Conservation (phyloP, 2,329 filamentous ascomycete genomes). For the Pyrenochaeta sp. region DNA sequence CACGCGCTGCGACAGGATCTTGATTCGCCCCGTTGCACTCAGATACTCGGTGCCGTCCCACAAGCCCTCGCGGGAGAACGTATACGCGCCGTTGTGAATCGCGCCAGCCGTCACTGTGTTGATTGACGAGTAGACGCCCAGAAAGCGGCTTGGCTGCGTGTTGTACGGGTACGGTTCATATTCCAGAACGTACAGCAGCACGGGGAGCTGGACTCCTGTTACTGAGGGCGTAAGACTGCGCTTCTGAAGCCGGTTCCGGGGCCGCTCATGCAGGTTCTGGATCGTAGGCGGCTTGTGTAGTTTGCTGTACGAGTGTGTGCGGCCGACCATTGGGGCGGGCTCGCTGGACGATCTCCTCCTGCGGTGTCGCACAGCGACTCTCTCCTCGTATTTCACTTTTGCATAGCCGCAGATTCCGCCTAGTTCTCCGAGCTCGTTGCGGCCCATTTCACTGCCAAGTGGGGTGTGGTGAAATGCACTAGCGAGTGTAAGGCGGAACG, state of each 20-base stretch:
- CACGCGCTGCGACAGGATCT: constrained; percentile 21
- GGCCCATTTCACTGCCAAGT: constrained; percentile 11
- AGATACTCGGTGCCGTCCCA: constrained; percentile 32
- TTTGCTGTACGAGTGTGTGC: constrained; percentile 13
- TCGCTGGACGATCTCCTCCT: constrained; percentile 15
- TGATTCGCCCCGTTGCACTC: constrained; percentile 26
- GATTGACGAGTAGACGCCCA: constrained; percentile 31
- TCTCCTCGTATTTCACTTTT: constrained; percentile 18
- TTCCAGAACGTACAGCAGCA: constrained; percentile 21
- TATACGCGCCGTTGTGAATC: constrained; percentile 27
- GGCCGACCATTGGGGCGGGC: constrained; percentile 2
- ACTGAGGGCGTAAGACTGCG: constrained; percentile 3
- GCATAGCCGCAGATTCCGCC: constrained; percentile 18
- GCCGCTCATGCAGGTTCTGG: constrained; percentile 12
- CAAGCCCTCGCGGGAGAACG: constrained; percentile 31
- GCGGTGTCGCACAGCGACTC: constrained; percentile 10
- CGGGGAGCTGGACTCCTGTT: neutral
- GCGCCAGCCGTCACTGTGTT: constrained; percentile 26
- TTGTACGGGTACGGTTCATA: constrained; percentile 32
- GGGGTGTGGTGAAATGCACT: too few species aligned
- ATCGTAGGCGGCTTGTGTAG: constrained; percentile 24
- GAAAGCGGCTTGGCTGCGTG: constrained; percentile 22
- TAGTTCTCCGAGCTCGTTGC: constrained; percentile 11
- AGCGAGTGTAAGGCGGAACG: too few species aligned
- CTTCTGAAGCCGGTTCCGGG: constrained; percentile 22